These are phyloP conservation scores for Trichoderma brevicompactum DNA, from an alignment of 2,329 filamentous ascomycete genomes.

Conservation along the genomic window DNA sequence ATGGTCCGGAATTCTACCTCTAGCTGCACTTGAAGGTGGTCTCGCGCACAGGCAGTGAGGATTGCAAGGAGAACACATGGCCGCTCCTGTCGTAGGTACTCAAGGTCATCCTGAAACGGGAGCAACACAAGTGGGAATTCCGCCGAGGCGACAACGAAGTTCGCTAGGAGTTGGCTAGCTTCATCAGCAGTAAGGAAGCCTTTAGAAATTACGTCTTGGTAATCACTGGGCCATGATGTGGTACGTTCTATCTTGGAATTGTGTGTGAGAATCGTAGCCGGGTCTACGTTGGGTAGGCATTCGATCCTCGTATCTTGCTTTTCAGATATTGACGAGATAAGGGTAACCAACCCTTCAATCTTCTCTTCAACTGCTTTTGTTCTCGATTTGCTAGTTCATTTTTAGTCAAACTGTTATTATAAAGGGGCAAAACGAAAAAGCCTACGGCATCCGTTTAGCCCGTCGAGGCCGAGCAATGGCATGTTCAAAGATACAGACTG, in stretches of 20 bases:
- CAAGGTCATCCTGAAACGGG: neutral
- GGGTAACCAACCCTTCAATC: neutral
- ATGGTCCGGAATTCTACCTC: neutral
- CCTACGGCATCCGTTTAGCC: neutral
- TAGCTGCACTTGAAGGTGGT: neutral
- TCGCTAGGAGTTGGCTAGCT: neutral
- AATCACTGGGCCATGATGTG: too few species aligned
- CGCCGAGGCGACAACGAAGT: neutral
- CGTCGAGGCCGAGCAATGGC: slow-evolving; percentile 12
- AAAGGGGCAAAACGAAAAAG: neutral
- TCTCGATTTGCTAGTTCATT: neutral
- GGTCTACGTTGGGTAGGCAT: neutral
- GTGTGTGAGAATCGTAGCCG: too few species aligned
- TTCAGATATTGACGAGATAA: neutral
- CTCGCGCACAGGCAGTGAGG: neutral
- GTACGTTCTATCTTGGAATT: too few species aligned
- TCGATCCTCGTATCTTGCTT: neutral
- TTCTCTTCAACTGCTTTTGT: slow-evolving; percentile 1
- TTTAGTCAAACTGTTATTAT: neutral
- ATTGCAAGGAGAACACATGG: neutral
- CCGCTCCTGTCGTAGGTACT: neutral
- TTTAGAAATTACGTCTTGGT: neutral
- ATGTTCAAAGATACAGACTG: neutral
- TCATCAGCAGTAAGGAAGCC: neutral
- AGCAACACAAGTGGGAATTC: neutral